A percentile compares a stretch with the other conserved stretches of the same genome.
These are phyloP conservation scores for Pythium apleroticum DNA, from an alignment of 352 stramenopile species.

Conservation along the genomic window DNA sequence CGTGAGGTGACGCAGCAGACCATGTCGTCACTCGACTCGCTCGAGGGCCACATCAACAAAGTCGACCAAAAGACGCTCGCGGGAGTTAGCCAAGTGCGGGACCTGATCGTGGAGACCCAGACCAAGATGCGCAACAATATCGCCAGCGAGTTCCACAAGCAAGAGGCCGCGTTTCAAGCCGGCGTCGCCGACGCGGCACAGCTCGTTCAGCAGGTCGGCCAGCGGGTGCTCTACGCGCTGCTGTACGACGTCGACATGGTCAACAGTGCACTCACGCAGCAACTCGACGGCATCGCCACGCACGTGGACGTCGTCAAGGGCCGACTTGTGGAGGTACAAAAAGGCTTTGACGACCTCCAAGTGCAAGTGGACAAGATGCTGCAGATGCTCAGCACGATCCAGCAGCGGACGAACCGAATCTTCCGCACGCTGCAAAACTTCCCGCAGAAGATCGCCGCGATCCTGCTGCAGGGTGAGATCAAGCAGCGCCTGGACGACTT, in stretches of 20 bases:
- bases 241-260: slow-evolving; percentile 11
- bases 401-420: slow-evolving; percentile 12
- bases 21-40: not conserved
- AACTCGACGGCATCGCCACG: not conserved
- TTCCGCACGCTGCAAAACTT: slow-evolving; percentile 14
- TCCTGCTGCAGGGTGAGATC: slow-evolving; percentile 1
- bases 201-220: not conserved
- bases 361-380: slow-evolving; percentile 17
- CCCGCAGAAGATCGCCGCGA: not conserved
- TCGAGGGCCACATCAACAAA: slow-evolving; percentile 2
- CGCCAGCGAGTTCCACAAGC: not conserved
- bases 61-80: not conserved
- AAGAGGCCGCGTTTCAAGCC: not conserved
- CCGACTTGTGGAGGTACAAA: not conserved
- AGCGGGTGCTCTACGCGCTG: slow-evolving; percentile 2
- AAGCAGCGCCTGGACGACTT: slow-evolving; percentile 7
- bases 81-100: not conserved
- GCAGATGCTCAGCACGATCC: slow-evolving; percentile 5
- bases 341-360: not conserved
- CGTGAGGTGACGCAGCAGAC: not conserved
- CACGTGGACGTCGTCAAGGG: slow-evolving; percentile 10
- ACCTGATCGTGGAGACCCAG: slow-evolving; percentile 3
- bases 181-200: not conserved
- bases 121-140: slow-evolving; percentile 1
- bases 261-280: not conserved